Base-by-base conservation (phyloP, 768 basidiomycete species). In the Kwoniella newhampshirensis region DNA sequence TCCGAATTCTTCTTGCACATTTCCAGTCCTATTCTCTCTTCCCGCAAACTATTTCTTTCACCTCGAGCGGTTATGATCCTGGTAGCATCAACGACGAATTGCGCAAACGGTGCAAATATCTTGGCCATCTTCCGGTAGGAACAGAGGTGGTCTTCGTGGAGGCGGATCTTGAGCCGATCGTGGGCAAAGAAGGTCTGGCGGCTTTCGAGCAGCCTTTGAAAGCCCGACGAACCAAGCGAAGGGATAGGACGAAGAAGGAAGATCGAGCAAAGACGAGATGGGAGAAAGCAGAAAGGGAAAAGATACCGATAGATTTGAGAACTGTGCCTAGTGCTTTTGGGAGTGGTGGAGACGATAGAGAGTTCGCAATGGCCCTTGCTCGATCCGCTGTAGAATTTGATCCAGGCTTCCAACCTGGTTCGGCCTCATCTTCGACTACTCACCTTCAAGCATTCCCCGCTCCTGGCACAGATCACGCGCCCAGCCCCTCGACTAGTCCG, bases 71-170 rank as follows among this genome's bases (percentile, higher is more conserved):
- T 13, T 80, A 82, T 21, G 81, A 73, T 51, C 67, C 71, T 12
- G 75, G 70, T 6, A 72, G 70, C 12, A 74, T 99, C 63, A 89
- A 94, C 75, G 92, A 93, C 59, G 92, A 96, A 59, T 80, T 99
- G 25, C 86, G 93, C 45, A 89, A 91, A 77, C 86, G 93, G 28
- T 97, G 91, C 81, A 94, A 93, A 74, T 98, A 97, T 75, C 86
- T 99, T 60, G 85, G 85, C 3, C 93, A 98, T 76, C 81, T 97
- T 66, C 89, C 93, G 3, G 86, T 90, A 55, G 86, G 89, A 41
- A 86, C 90, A 35, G 93, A 98, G 68, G 90, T 97, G 42, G 87
- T 91, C 21, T 97, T 97, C 76, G 80, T 97, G 51, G 93, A 99
- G 77, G 85, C 90, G 7, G 87, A 94, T 71, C 79, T 98, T 17